A percentile compares a stretch with the other conserved stretches of the same genome.
Evolutionary conservation across 768 basidiomycete species (phyloP).

Genomic region (Psilocybe subaeruginosa): DNA sequence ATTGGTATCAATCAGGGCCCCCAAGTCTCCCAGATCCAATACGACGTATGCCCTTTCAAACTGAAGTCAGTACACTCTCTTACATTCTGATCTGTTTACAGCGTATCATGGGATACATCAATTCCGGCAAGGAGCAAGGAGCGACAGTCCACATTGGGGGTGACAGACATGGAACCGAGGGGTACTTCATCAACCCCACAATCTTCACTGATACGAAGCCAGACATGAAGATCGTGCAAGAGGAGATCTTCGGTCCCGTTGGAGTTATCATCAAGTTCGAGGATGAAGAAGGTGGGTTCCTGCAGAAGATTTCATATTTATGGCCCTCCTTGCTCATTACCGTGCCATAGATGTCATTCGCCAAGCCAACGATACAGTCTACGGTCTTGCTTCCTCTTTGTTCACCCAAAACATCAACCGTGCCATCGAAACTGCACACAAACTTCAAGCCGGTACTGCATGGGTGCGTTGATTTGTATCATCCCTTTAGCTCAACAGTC

Average conservation of each 20-base stretch:
- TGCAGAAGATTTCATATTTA: background rate
- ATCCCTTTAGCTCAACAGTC: background rate
- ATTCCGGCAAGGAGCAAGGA: slow-evolving; percentile 72
- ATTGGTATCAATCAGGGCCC: slow-evolving; percentile 65
- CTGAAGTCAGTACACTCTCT: background rate
- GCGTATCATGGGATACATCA: slow-evolving; percentile 80
- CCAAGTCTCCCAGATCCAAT: slow-evolving; percentile 71
- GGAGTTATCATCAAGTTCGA: slow-evolving; percentile 79
- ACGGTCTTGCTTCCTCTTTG: slow-evolving; percentile 88
- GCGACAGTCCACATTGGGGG: slow-evolving; percentile 72
- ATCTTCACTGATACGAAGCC: slow-evolving; percentile 68
- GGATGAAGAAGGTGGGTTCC: slow-evolving; percentile 47
- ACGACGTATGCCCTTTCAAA: slow-evolving; percentile 45
- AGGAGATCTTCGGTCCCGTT: slow-evolving; percentile 85
- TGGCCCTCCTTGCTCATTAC: background rate
- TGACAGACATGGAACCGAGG: slow-evolving; percentile 47
- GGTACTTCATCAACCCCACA: slow-evolving; percentile 76
- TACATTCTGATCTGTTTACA: slow-evolving; percentile 28
- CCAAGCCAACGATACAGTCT: slow-evolving; percentile 83
- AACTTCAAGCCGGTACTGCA: slow-evolving; percentile 78
- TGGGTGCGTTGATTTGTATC: slow-evolving; percentile 47
- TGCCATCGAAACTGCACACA: slow-evolving; percentile 73
- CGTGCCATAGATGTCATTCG: slow-evolving; percentile 52
- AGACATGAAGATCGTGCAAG: slow-evolving; percentile 75
- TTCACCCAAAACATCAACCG: slow-evolving; percentile 81